Evolutionary conservation across 352 stramenopile genomes (phyloP), one percentile per base, ranked within the genome.

Genomic region (Pythium dissimile): DNA sequence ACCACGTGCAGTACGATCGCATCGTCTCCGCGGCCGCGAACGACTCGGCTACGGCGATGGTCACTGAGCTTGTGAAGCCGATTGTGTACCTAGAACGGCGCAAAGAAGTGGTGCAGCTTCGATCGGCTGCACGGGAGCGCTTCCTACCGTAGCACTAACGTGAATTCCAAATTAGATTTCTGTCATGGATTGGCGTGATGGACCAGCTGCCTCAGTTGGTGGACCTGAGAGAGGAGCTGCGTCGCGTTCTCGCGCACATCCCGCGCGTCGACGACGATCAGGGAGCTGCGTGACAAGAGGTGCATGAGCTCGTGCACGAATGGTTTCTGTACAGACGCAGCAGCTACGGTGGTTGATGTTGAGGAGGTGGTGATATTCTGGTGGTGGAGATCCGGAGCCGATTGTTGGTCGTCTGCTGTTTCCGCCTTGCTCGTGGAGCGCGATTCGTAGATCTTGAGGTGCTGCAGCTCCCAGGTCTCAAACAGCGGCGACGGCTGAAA

Each of bases 401-500:
- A n/a, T n/a, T n/a, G n/a, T n/a, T n/a, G n/a, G n/a, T n/a, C n/a
- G n/a, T n/a, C n/a, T n/a, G n/a, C n/a, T n/a, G n/a, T 2, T 32
- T 41, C 4, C 26, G 12, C 21, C 23, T 3, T 31, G 7, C 35
- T 21, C 0, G 11, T 70, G 16, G 52, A 45, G 50, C 54, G 55
- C 1, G 42, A 57, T 35, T 70, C 53, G 54, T 64, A 85, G 3
- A 87, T 21, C 52, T 84, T 86, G 28, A 89, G 41, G 0, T 76
- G 54, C 21, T 80, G 74, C 11, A 89, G 57, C 42, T 86, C 75
- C 60, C 71, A 87, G 12, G 69, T 77, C 13, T 84, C 68, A 71
- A 81, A 91, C 1, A 85, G 38, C 2, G 72, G 61, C 1, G 75
- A 89, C 9, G 75, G 73, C 54, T 91, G 81, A 7, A 72, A 77